These are phyloP conservation scores for Saitozyma podzolica DNA, from an alignment of 768 basidiomycete genomes.

Conservation along the genomic window DNA sequence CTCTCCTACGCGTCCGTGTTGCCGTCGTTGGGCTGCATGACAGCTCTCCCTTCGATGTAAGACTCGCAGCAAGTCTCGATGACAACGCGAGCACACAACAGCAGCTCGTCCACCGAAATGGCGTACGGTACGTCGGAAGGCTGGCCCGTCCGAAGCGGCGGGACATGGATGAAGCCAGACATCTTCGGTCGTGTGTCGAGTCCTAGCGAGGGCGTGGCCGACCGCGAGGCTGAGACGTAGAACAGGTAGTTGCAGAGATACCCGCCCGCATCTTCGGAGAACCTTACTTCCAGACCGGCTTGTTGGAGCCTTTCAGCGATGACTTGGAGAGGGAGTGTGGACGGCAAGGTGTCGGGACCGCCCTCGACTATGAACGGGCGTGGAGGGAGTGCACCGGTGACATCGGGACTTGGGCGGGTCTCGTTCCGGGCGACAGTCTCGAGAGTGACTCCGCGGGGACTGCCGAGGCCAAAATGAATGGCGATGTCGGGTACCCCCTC, in stretches of 20 bases:
- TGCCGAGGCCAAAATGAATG: constrained; percentile 3
- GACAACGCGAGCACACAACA: too few species aligned
- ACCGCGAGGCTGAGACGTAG: constrained; percentile 1
- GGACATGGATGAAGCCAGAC: constrained; percentile 8
- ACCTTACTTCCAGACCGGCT: background rate
- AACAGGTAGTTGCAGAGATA: constrained; percentile 12
- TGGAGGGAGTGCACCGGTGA: too few species aligned
- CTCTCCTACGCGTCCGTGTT: too few species aligned
- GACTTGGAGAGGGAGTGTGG: background rate
- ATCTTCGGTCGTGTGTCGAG: background rate
- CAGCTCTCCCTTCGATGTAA: too few species aligned
- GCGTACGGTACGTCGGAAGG: background rate
- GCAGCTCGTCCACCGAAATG: constrained; percentile 2
- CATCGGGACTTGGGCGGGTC: background rate
- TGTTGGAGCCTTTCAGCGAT: background rate
- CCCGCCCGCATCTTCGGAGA: constrained; percentile 8
- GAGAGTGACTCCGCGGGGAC: background rate
- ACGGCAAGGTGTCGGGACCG: background rate
- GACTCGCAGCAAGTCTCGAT: too few species aligned
- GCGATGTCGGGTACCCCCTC: background rate
- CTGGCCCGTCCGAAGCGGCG: background rate
- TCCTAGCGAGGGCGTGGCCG: background rate
- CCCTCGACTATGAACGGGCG: background rate
- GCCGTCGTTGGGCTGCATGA: too few species aligned
- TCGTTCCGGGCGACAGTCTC: constrained; percentile 1